Evolutionary conservation across 768 basidiomycete species (phyloP), one percentile per base, ranked within the genome.

Genomic region (Leccinum uliginosum): DNA sequence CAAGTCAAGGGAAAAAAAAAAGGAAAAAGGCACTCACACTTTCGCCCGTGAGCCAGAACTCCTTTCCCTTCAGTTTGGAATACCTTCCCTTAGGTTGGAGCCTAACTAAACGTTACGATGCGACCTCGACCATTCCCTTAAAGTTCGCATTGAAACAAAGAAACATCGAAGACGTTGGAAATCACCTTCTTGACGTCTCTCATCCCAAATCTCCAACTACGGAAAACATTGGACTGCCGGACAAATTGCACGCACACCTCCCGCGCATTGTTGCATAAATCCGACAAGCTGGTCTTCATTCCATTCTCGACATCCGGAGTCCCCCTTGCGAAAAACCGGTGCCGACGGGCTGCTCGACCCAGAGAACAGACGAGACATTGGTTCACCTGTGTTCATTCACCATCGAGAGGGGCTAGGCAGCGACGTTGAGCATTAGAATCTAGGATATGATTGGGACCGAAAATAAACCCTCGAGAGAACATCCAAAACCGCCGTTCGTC

Each of bases 271-370:
- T 57, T 84, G 79, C 63, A 91, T 53, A 69, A 91, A 91, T 8
- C 69, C 81, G 6, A 76, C 75, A 3, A 89, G 73, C 47, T 85
- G 77, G 50, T 80, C 59, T 59, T 89, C 80, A n/a, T 80, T 80
- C 67, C 80, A n/a, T 80, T 80, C 67, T 76, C 70, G 32, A 84
- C 83, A 55, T 84, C 82, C 0, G 89, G 87, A 9, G 59, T 74
- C 17, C 89, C 89, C 89, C 89, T 58, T 85, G 85, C 3, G 86
- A 86, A 67, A 84, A 91, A 0, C 89, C 89, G 6, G 89, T 90
- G 8, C 89, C 89, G 30, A 91, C 83, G 4, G 89, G 89, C 61
- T 90, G 89, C 60, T 91, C 89, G 12, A 91, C 81, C 76, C 80
- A 91, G n/a, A 90, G 71, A 7, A 89, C 70, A 53, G 84, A 88